Base-by-base conservation (phyloP, 257 asterid species). In the Linaria vulgaris region DNA sequence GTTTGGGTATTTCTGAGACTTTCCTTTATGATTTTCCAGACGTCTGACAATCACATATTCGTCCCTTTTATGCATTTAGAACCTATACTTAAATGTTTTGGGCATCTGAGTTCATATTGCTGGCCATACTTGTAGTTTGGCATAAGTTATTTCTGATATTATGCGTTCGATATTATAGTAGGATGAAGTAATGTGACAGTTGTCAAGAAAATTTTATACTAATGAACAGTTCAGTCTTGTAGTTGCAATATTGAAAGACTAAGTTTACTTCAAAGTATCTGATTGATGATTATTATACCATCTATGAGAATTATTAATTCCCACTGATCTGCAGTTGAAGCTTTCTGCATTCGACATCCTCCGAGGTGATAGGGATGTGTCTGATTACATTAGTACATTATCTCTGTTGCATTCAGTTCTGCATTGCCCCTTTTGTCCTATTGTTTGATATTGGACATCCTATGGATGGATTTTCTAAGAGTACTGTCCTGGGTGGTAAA, bases 41-140 rank as follows among this genome's bases (percentile, higher is more conserved):
- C 12, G 17, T 48, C 19, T 23, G 39, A 23, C 5, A 12, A 21
- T 34, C 37, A 21, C 5, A 16, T 15, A 21, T 15, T 37, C 46
- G 31, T 48, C 19, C 39, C 45, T 62, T 56, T n/a, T 27, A 59
- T 58, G 39, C 49, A 46, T 72, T 52, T 43, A 4, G 67, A 49
- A 37, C 51, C 45, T 41, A 39, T 52, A 14, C 19, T 48, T 13
- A 60, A 31, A 43, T 30, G 48, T 14, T 52, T 63, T 56, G 30
- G 24, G 48, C 47, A 21, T 56, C 59, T 68, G 45, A 11, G 43
- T 34, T 65, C 64, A 51, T 39, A 24, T 38, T 54, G 66, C 46
- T 63, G 48, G 22, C 48, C 39, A 44, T 69, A 31, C 31, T 75
- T 66, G 52, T 56, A 6, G 9, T 59, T 70, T 56, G 57, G 21